Evolutionary conservation across 2,329 filamentous ascomycete species (phyloP).

Genomic region (Zopfia rhizophila): DNA sequence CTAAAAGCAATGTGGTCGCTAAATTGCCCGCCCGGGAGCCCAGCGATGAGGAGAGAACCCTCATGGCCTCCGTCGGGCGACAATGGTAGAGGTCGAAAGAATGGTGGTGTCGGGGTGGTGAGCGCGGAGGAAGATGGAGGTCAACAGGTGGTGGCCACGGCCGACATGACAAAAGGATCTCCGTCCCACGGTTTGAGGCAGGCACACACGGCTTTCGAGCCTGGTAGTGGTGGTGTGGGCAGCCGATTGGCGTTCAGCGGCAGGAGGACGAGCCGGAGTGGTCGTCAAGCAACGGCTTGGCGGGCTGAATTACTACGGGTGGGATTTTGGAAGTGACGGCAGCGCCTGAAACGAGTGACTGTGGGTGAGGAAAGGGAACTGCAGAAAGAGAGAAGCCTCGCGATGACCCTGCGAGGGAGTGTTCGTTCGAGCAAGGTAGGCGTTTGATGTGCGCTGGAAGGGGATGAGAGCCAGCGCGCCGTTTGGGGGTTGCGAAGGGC

Average conservation of each 20-base stretch:
- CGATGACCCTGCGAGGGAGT: slow-evolving; percentile 11
- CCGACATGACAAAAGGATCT: slow-evolving; percentile 20
- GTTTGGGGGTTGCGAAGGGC: slow-evolving; percentile 14
- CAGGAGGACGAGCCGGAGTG: slow-evolving; percentile 15
- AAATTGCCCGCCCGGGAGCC: slow-evolving; percentile 50
- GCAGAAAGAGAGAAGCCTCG: slow-evolving; percentile 14
- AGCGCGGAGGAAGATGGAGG: slow-evolving; percentile 9
- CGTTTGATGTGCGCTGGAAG: not conserved
- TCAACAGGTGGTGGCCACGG: slow-evolving; percentile 21
- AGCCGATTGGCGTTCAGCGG: slow-evolving; percentile 9
- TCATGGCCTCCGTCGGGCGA: slow-evolving; percentile 46
- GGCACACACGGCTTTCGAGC: slow-evolving; percentile 4
- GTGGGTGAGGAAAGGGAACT: slow-evolving; percentile 42
- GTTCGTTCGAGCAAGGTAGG: not conserved
- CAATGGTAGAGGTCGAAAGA: slow-evolving; percentile 31
- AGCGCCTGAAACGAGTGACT: slow-evolving; percentile 51
- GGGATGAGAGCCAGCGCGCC: slow-evolving; percentile 14
- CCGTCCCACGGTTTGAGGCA: slow-evolving; percentile 20
- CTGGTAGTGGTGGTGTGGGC: slow-evolving; percentile 17
- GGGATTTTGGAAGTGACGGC: slow-evolving; percentile 10
- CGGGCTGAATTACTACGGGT: slow-evolving; percentile 23
- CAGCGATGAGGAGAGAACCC: slow-evolving; percentile 51
- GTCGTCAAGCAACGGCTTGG: slow-evolving; percentile 22
- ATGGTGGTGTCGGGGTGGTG: slow-evolving; percentile 24
- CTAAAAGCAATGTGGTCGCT: slow-evolving; percentile 46